Evolutionary conservation across 2,329 filamentous ascomycete species (phyloP).

Genomic region (Bimuria novae-zelandiae): DNA sequence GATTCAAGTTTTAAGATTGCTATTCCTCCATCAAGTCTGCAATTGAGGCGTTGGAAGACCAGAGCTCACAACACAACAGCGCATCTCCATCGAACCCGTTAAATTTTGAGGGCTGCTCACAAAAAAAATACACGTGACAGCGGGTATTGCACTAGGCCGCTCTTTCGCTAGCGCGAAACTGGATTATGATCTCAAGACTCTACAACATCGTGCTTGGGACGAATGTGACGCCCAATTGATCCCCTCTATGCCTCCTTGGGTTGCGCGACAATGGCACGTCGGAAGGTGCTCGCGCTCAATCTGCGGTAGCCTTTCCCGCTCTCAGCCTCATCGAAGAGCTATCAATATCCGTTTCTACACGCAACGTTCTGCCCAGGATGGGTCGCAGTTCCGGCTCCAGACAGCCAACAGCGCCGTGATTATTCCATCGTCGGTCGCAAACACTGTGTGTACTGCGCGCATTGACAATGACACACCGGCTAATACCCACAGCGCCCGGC

Average conservation of each 20-base stretch:
- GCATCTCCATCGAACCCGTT: too few species aligned
- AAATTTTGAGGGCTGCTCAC: too few species aligned
- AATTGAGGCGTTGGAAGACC: too few species aligned
- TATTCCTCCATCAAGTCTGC: too few species aligned
- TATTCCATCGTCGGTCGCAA: constrained; percentile 29
- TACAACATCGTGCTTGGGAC: neutral
- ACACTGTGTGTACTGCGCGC: constrained; percentile 23
- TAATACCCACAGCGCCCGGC: constrained; percentile 24
- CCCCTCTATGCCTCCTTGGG: constrained; percentile 36
- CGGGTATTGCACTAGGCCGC: neutral
- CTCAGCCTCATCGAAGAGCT: neutral
- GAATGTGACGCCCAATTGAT: constrained; percentile 30
- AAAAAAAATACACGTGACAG: constrained; percentile 1
- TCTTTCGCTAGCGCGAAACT: neutral
- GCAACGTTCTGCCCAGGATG: constrained; percentile 3
- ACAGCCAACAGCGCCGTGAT: constrained; percentile 31
- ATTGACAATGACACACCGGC: neutral
- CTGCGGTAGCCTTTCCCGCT: constrained; percentile 7
- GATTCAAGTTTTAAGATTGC: too few species aligned
- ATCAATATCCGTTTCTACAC: constrained; percentile 16
- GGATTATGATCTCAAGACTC: constrained; percentile 8
- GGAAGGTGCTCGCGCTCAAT: constrained; percentile 21
- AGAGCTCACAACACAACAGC: too few species aligned
- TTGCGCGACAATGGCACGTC: constrained; percentile 33
- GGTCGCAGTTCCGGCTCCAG: neutral